These are phyloP conservation scores for Chytridiales sp. DNA, from an alignment of 371 early-diverging fungal species.

Conservation along the genomic window DNA sequence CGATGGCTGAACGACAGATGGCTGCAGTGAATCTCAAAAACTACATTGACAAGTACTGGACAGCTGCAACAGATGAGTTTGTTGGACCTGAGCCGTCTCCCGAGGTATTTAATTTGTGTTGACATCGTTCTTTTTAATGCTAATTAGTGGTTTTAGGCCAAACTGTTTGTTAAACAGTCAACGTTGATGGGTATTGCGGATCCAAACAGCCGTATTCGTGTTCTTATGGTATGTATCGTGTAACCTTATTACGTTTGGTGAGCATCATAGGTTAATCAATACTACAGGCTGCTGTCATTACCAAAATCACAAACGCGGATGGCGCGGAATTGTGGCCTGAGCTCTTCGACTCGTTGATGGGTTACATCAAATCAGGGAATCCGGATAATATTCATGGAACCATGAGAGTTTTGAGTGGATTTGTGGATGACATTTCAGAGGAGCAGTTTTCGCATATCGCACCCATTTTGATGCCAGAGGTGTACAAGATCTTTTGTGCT, in stretches of 20 bases:
- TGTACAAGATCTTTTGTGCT: constrained; percentile 67
- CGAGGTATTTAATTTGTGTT: neutral
- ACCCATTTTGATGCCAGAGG: constrained; percentile 78
- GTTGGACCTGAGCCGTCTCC: constrained; percentile 11
- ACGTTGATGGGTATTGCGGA: constrained; percentile 12
- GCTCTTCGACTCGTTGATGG: constrained; percentile 74
- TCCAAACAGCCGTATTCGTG: constrained; percentile 14
- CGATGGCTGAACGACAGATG: constrained; percentile 7
- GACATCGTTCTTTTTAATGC: neutral
- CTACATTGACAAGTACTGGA: constrained; percentile 10
- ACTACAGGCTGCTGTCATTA: constrained; percentile 54
- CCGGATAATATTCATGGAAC: constrained; percentile 80
- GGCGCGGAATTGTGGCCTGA: constrained; percentile 96
- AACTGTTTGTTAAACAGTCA: constrained; percentile 5
- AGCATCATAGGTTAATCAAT: no score
- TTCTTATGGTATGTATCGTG: constrained; percentile 9
- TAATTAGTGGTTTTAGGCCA: constrained; percentile 1
- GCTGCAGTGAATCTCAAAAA: constrained; percentile 17
- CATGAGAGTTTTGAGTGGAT: constrained; percentile 83
- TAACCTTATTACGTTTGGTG: no score
- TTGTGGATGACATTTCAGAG: constrained; percentile 85
- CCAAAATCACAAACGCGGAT: constrained; percentile 87
- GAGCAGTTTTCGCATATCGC: constrained; percentile 79
- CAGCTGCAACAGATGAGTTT: constrained; percentile 3
- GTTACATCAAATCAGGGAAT: constrained; percentile 64